A percentile compares a stretch with the other conserved stretches of the same genome.
Evolutionary conservation across 164 flowering plant species (phyloP).

Genomic region (Nymphaea colorata): DNA sequence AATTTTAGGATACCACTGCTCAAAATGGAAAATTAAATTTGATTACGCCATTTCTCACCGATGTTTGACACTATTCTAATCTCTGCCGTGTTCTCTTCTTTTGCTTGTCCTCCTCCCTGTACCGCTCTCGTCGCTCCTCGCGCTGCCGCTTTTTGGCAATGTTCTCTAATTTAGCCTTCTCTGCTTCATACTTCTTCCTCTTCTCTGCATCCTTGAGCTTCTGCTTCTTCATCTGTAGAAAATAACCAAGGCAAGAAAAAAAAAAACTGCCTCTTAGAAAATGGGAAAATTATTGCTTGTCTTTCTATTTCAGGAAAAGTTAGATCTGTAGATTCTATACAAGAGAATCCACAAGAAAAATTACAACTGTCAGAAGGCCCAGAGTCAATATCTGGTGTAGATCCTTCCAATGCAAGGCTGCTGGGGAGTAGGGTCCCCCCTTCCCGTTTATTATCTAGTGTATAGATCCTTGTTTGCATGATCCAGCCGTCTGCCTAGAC

Average conservation of each 20-base stretch:
- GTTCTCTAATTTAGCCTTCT: slow-evolving; percentile 58
- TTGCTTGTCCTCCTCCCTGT: slow-evolving; percentile 54
- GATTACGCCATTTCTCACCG: neutral
- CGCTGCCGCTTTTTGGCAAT: slow-evolving; percentile 59
- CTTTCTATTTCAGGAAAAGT: no score
- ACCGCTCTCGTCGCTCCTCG: slow-evolving; percentile 62
- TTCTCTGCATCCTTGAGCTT: slow-evolving; percentile 54
- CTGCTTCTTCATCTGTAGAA: slow-evolving; percentile 49
- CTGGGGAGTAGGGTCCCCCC: no score
- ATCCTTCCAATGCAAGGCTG: neutral
- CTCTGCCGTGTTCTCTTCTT: slow-evolving; percentile 37
- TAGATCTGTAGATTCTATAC: neutral
- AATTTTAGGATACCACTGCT: no score
- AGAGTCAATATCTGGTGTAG: neutral
- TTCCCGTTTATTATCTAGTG: no score
- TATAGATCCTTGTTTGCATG: no score
- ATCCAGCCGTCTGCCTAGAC: neutral
- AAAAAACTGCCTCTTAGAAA: neutral
- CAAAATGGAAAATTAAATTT: no score
- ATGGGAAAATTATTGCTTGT: no score
- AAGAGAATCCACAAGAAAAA: neutral
- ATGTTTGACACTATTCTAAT: slow-evolving; percentile 4
- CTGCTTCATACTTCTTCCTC: slow-evolving; percentile 33
- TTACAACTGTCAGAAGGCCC: neutral
- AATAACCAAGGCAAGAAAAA: neutral